phyloP scores from a whole-genome alignment of 2,329 filamentous ascomycete species.

The Trichoderma sp. region DNA sequence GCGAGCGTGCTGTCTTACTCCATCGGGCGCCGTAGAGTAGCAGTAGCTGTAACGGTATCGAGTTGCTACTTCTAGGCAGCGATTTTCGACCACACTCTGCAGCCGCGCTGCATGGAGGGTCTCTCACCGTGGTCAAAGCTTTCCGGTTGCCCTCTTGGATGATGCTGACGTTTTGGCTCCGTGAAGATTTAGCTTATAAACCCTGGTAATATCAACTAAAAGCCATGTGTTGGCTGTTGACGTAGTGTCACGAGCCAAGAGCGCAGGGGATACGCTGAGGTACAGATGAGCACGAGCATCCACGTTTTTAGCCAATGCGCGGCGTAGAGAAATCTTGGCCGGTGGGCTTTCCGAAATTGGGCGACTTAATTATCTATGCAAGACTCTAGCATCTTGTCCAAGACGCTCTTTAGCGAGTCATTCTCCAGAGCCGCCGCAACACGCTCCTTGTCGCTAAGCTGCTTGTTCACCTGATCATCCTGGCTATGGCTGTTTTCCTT shows the following conservation, averaged over 20 bases:
- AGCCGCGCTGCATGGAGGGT: neutral
- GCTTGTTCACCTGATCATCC: constrained; percentile 94
- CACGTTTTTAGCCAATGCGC: neutral
- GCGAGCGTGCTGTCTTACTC: neutral
- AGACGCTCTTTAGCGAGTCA: constrained; percentile 80
- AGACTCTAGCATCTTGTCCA: constrained; percentile 91
- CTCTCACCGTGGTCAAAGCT: neutral
- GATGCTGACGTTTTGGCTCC: neutral
- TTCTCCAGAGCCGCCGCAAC: constrained; percentile 96
- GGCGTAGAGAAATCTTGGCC: neutral
- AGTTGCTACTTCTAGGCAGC: neutral
- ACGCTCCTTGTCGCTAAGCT: constrained; percentile 92
- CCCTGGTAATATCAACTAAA: neutral
- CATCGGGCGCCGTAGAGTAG: neutral
- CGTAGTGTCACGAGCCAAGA: neutral
- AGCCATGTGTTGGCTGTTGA: neutral
- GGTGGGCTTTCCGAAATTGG: neutral
- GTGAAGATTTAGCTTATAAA: neutral
- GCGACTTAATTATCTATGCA: constrained; percentile 13
- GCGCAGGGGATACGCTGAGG: neutral
- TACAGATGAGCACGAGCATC: neutral
- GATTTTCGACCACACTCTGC: neutral
- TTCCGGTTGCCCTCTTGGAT: neutral
- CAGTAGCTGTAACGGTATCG: neutral
- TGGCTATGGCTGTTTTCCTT: constrained; percentile 96